A percentile compares a stretch with the other conserved stretches of the same genome.
Evolutionary conservation across 129 eudicot species (phyloP).

Genomic region (Sambucus nigra): DNA sequence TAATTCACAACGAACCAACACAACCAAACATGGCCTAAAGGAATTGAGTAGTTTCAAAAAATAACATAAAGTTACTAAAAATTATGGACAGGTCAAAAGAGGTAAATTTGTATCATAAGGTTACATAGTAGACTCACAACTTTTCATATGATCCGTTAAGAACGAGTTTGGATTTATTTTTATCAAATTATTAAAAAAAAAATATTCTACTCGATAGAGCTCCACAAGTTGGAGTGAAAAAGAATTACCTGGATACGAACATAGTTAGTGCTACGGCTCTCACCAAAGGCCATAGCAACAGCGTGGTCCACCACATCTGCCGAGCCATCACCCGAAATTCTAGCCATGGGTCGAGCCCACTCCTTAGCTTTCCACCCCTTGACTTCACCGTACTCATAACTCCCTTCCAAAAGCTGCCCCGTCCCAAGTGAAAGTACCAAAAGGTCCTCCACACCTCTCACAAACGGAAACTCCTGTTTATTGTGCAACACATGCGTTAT

Average conservation of each 20-base stretch:
- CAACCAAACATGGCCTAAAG: too few species aligned
- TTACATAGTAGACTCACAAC: too few species aligned
- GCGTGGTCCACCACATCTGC: constrained; percentile 93
- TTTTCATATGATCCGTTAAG: too few species aligned
- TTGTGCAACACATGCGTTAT: constrained; percentile 48
- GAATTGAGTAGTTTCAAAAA: too few species aligned
- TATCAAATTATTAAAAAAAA: too few species aligned
- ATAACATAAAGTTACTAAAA: too few species aligned
- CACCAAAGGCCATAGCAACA: constrained; percentile 91
- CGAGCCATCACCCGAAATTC: constrained; percentile 66
- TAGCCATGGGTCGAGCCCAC: constrained; percentile 90
- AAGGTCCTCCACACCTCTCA: constrained; percentile 43
- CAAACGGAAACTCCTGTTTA: constrained; percentile 43
- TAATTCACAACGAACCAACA: too few species aligned
- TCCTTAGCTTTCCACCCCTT: constrained; percentile 61
- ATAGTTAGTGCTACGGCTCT: constrained; percentile 47
- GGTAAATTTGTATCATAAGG: too few species aligned
- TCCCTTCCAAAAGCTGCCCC: constrained; percentile 66
- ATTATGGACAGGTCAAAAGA: too few species aligned
- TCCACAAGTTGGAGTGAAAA: constrained; percentile 2
- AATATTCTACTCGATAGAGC: background rate
- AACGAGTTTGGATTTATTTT: too few species aligned
- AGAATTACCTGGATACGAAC: constrained; percentile 91
- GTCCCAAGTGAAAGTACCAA: constrained; percentile 50
- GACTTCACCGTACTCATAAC: constrained; percentile 45